phyloP scores from a whole-genome alignment of 441 rosid genomes.

The Arabidopsis lyrata region DNA sequence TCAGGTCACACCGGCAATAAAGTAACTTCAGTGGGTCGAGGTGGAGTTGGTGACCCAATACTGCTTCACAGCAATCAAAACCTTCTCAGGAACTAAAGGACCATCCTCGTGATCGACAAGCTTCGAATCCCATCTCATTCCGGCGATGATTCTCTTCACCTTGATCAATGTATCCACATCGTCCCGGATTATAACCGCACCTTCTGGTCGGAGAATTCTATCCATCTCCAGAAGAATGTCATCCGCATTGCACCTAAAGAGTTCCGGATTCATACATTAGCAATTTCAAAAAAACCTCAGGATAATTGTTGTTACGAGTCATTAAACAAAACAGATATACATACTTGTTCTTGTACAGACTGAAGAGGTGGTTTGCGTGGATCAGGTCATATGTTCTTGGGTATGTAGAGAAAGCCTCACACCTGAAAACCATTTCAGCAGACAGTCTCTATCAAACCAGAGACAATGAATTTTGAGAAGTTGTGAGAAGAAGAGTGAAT shows the following conservation, averaged over 20 bases:
- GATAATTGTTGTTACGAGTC: neutral
- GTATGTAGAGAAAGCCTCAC: constrained; percentile 82
- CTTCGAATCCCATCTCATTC: constrained; percentile 80
- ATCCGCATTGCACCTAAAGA: constrained; percentile 61
- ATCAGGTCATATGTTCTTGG: constrained; percentile 81
- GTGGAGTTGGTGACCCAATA: constrained; percentile 85
- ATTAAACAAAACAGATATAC: constrained; percentile 31
- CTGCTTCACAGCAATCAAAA: constrained; percentile 74
- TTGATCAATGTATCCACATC: constrained; percentile 69
- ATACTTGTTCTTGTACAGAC: constrained; percentile 68
- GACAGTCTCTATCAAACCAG: constrained; percentile 17
- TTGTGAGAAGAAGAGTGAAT: neutral
- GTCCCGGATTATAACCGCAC: constrained; percentile 71
- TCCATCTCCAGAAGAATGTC: constrained; percentile 86
- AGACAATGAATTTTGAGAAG: constrained; percentile 33
- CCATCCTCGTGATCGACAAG: constrained; percentile 86
- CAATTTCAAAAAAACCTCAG: neutral
- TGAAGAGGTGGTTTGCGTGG: constrained; percentile 69
- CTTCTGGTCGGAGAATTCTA: constrained; percentile 79
- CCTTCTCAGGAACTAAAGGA: constrained; percentile 70
- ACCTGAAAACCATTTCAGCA: constrained; percentile 53
- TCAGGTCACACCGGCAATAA: constrained; percentile 15
- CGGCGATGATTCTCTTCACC: constrained; percentile 64
- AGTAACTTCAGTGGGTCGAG: constrained; percentile 50
- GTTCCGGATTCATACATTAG: constrained; percentile 19